Conservation (phyloP, 2,329 filamentous ascomycete genomes). For the Penicillium hordei region DNA sequence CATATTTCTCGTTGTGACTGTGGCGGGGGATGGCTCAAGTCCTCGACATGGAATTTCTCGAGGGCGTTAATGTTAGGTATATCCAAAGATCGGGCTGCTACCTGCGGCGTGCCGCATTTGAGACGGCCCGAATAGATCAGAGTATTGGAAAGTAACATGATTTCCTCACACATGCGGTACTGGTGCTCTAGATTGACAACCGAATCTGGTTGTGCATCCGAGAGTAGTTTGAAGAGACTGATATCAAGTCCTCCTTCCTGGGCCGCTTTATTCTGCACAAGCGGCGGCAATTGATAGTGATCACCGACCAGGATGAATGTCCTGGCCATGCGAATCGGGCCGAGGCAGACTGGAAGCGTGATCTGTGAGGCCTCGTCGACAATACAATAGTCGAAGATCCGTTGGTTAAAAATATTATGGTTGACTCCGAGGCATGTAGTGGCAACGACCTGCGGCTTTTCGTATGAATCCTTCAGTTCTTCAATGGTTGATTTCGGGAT, state of each 20-base stretch:
- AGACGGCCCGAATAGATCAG: slow-evolving; percentile 90
- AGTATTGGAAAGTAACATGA: slow-evolving; percentile 90
- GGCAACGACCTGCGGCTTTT: slow-evolving; percentile 83
- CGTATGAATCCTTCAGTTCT: slow-evolving; percentile 79
- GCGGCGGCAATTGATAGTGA: slow-evolving; percentile 90
- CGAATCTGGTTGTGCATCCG: slow-evolving; percentile 79
- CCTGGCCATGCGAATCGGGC: slow-evolving; percentile 86
- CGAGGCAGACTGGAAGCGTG: slow-evolving; percentile 89
- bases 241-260: slow-evolving; percentile 83
- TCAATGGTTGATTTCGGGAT: slow-evolving; percentile 74
- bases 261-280: slow-evolving; percentile 90
- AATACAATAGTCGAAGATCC: slow-evolving; percentile 95
- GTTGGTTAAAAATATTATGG: slow-evolving; percentile 82
- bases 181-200: slow-evolving; percentile 93
- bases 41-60: slow-evolving; percentile 54
- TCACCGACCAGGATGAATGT: slow-evolving; percentile 96
- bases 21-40: slow-evolving; percentile 20
- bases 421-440: slow-evolving; percentile 93
- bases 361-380: slow-evolving; percentile 98
- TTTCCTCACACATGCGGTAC: slow-evolving; percentile 97
- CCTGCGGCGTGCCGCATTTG: slow-evolving; percentile 78
- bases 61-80: slow-evolving; percentile 67
- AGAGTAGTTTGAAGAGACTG: slow-evolving; percentile 89
- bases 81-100: slow-evolving; percentile 67
- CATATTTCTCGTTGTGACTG: slow-evolving; percentile 52